phyloP scores from a whole-genome alignment of 192 early-diverging fungal genomes.

The Backusella luteola region DNA sequence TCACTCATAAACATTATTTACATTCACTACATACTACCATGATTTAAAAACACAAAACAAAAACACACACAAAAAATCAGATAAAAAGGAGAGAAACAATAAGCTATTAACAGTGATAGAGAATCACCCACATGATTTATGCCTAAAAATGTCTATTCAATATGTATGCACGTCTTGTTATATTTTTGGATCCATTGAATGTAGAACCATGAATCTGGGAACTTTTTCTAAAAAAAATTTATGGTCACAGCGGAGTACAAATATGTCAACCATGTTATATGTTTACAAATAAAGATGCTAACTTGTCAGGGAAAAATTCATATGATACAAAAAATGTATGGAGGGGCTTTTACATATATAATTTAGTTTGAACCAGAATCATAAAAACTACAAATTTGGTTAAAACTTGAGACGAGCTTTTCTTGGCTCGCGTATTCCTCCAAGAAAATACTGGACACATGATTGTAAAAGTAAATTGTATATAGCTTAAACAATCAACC shows the following conservation, averaged over 20 bases:
- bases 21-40: not conserved
- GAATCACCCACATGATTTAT: not conserved
- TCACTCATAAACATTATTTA: not conserved
- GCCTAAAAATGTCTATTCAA: not conserved
- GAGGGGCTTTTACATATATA: not conserved
- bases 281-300: not conserved
- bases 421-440: not conserved
- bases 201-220: not conserved
- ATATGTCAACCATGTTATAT: not conserved
- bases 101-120: not conserved
- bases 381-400: not conserved
- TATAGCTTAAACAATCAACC: too few relatives aligned
- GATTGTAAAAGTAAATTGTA: not conserved
- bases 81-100: not conserved
- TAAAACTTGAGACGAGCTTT: not conserved
- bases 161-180: not conserved
- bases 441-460: not conserved
- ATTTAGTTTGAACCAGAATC: not conserved
- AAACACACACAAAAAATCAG: not conserved
- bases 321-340: too few relatives aligned
- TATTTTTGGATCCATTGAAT: not conserved
- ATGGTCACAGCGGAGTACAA: not conserved
- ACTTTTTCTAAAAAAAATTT: not conserved
- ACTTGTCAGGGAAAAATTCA: too few relatives aligned
- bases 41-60: not conserved